Evolutionary conservation across 1,284 basidiomycete genomes (phyloP), one percentile per base, ranked within the genome.

Genomic region (Inonotus obliquus): DNA sequence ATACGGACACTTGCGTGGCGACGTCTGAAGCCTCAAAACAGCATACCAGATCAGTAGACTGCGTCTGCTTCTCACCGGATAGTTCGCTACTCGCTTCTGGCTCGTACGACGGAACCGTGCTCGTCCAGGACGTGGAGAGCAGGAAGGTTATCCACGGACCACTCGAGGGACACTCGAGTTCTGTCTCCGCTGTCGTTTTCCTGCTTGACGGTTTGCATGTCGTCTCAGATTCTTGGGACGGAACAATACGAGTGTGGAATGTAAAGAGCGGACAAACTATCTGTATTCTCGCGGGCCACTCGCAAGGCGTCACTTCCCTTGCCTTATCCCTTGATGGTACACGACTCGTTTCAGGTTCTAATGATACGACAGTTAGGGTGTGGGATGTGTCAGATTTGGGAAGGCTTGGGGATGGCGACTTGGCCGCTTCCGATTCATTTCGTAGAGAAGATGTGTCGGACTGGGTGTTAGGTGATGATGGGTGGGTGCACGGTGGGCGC

Each of bases 201-300:
- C 59, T 60, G n/a, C 57, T 60, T 14, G 54, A 64, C 51, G 65
- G 65, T 7, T n/a, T 7, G 23, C 45, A 27, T 13, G 41, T 66
- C 23, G 56, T 98, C 68, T 98, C 95, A n/a, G 86, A 87, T 53
- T 94, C 92, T 23, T 96, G 99, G 72, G 97, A 99, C 77, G 96
- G 99, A 79, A 99, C 97, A n/a, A 98, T 99, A 75, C 88, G 97
- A 61, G 96, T 99, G 77, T 99, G 97, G 97, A 73, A 77, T 63
- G 71, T 35, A 17, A 27, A 52, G n/a, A 19, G 13, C 27, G 27
- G 13, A 14, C 5, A 52, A 27, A 35, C n/a, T n/a, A n/a, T 52
- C 19, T 14, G 9, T 27, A 13, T 6, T 7, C 17, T 52, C 29
- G 27, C 17, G 17, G 19, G 51, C 7, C 51, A 52, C 14, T 21